Evolutionary conservation across 208 protist species (phyloP).

Genomic region (Leishmania tropica): DNA sequence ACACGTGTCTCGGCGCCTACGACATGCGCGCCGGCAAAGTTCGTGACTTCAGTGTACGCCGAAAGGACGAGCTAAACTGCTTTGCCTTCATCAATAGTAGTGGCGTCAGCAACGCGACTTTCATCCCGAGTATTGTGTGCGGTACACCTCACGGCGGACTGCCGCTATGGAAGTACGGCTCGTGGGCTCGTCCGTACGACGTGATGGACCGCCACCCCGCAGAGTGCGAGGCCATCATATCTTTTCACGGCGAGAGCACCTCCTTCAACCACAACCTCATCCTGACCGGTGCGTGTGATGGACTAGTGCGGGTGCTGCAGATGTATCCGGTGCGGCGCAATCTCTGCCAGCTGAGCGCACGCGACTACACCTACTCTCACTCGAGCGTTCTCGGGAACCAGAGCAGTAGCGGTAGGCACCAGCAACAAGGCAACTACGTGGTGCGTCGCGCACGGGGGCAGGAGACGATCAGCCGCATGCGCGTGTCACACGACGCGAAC

Average conservation of each 20-base stretch:
- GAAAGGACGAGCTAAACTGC: slow-evolving; percentile 89
- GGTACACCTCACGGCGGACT: slow-evolving; percentile 78
- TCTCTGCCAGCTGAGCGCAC: slow-evolving; percentile 86
- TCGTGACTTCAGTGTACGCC: slow-evolving; percentile 80
- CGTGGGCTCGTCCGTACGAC: slow-evolving; percentile 87
- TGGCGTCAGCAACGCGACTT: slow-evolving; percentile 62
- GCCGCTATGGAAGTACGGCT: slow-evolving; percentile 91
- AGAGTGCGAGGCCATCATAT: slow-evolving; percentile 87
- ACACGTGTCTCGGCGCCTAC: slow-evolving; percentile 86
- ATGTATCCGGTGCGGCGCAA: slow-evolving; percentile 89
- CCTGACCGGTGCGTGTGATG: slow-evolving; percentile 87
- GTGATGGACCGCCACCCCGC: slow-evolving; percentile 74
- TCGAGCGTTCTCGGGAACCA: slow-evolving; percentile 39
- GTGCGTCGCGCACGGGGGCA: slow-evolving; percentile 56
- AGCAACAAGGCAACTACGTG: slow-evolving; percentile 45
- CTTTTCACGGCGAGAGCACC: slow-evolving; percentile 81
- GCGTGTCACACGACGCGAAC: slow-evolving; percentile 68
- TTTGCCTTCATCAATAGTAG: slow-evolving; percentile 91
- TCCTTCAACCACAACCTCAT: slow-evolving; percentile 90
- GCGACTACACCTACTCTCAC: slow-evolving; percentile 85
- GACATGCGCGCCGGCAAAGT: slow-evolving; percentile 77
- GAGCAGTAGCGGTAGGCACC: slow-evolving; percentile 30
- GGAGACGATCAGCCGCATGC: slow-evolving; percentile 80
- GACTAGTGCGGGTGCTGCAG: slow-evolving; percentile 85
- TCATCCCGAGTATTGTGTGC: slow-evolving; percentile 89